A percentile compares a stretch with the other conserved stretches of the same genome.
Conservation (phyloP, 2,329 filamentous ascomycete species). For the Phyllosticta citriasiana region DNA sequence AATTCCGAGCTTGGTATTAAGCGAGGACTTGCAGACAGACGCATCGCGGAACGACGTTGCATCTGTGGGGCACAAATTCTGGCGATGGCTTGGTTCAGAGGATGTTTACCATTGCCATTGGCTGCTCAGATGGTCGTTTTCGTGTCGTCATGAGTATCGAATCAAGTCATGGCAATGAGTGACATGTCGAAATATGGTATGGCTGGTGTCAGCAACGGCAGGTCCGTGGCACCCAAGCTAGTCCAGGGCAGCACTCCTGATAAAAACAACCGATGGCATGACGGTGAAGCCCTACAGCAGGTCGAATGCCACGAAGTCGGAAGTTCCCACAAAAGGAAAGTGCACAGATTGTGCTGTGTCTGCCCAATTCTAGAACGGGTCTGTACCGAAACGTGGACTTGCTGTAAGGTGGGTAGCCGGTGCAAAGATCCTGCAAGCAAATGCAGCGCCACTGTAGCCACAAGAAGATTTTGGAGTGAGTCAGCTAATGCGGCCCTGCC, state of each 20-base stretch:
- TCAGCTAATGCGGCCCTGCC: neutral
- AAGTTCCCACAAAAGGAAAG: neutral
- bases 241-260: neutral
- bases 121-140: neutral
- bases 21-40: neutral
- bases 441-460: neutral
- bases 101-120: neutral
- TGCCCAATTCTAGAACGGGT: neutral
- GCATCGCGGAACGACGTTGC: neutral
- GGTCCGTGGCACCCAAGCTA: neutral
- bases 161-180: neutral
- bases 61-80: neutral
- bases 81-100: neutral
- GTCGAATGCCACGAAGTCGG: neutral
- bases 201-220: neutral
- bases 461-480: neutral
- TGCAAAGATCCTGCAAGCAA: conserved; percentile 8
- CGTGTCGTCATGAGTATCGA: neutral
- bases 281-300: neutral
- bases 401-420: neutral
- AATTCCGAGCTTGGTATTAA: neutral
- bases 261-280: neutral
- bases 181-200: neutral
- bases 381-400: conserved; percentile 2
- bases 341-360: neutral